Conservation (phyloP, 148 eudicot genomes). For the Salicornia ramosissima region DNA sequence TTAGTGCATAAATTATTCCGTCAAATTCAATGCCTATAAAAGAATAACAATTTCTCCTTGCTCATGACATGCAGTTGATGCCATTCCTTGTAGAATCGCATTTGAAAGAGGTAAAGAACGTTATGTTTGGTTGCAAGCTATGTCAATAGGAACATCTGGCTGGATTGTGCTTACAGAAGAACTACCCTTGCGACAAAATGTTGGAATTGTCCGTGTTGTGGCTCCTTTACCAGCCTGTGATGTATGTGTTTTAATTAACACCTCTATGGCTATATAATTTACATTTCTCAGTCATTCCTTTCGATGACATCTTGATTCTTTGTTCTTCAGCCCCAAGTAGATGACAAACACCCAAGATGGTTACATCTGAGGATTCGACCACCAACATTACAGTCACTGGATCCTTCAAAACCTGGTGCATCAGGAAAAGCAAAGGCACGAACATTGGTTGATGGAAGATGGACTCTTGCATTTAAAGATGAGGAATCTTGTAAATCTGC, state of each 20-base stretch:
- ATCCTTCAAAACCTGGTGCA: slow-evolving; percentile 33
- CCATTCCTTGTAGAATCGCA: slow-evolving; percentile 94
- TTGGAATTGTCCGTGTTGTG: slow-evolving; percentile 72
- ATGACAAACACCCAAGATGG: slow-evolving; percentile 87
- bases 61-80: slow-evolving; percentile 57
- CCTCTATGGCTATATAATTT: neutral
- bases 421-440: slow-evolving; percentile 45
- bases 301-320: slow-evolving; percentile 14
- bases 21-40: neutral
- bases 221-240: slow-evolving; percentile 93
- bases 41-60: neutral
- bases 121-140: slow-evolving; percentile 64
- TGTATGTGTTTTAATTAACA: slow-evolving; percentile 44
- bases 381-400: slow-evolving; percentile 46
- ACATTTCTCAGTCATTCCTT: neutral
- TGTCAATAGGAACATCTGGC: slow-evolving; percentile 68
- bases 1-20: neutral
- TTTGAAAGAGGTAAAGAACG: slow-evolving; percentile 98
- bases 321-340: slow-evolving; percentile 65
- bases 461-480: slow-evolving; percentile 96
- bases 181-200: slow-evolving; percentile 45
- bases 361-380: slow-evolving; percentile 94
- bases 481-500: slow-evolving; percentile 70
- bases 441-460: slow-evolving; percentile 81
- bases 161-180: slow-evolving; percentile 93